phyloP scores from a whole-genome alignment of 768 basidiomycete species.

The Suillus alpinus region DNA sequence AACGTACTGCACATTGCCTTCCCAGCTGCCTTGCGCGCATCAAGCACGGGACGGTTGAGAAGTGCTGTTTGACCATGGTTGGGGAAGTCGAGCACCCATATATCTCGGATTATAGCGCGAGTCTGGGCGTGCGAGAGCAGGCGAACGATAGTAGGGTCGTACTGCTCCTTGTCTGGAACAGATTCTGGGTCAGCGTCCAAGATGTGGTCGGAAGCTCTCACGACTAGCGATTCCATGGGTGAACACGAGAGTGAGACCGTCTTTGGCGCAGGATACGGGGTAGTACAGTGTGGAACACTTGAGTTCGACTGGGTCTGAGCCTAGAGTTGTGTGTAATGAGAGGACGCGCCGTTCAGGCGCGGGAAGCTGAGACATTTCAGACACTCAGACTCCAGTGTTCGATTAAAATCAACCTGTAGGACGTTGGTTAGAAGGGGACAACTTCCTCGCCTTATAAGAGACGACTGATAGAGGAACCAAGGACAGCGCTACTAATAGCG shows the following conservation, averaged over 20 bases:
- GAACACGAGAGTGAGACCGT: slow-evolving; percentile 24
- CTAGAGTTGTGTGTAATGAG: slow-evolving; percentile 13
- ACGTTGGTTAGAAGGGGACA: neutral
- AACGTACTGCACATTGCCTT: slow-evolving; percentile 22
- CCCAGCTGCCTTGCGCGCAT: slow-evolving; percentile 18
- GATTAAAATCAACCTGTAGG: neutral
- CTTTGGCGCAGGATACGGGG: slow-evolving; percentile 15
- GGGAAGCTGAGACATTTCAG: neutral
- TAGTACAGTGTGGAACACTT: slow-evolving; percentile 25
- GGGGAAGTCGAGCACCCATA: slow-evolving; percentile 35
- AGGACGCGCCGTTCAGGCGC: slow-evolving; percentile 19
- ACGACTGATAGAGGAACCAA: neutral
- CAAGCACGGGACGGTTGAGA: slow-evolving; percentile 27
- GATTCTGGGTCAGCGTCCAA: neutral
- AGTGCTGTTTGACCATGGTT: slow-evolving; percentile 35
- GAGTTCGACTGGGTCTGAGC: slow-evolving; percentile 12
- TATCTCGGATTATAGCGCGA: slow-evolving; percentile 22
- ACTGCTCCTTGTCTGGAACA: slow-evolving; percentile 27
- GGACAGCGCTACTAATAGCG: neutral
- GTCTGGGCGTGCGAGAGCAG: neutral
- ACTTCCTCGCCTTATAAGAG: neutral
- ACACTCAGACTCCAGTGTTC: neutral
- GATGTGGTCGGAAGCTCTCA: slow-evolving; percentile 8
- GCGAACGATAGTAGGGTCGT: slow-evolving; percentile 17
- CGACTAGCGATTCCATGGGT: slow-evolving; percentile 27